Percentiles rank a stretch among this genome's conserved stretches.
Conservation (phyloP, 2,329 filamentous ascomycete species). For the Aspergillus glaucus region DNA sequence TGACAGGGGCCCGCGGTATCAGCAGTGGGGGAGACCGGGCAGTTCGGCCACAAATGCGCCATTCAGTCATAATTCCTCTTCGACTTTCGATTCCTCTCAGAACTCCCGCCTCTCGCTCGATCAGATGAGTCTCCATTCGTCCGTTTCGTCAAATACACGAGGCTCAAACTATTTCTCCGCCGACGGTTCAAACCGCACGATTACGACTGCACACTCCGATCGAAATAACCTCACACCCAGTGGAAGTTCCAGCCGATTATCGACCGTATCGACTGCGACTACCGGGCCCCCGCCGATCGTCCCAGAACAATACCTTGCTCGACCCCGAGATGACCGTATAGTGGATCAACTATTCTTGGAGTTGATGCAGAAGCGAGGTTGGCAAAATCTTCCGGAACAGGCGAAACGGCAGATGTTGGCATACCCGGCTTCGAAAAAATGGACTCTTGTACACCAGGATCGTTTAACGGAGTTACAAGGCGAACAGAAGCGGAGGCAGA, state of each 20-base stretch:
- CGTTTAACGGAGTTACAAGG: constrained; percentile 88
- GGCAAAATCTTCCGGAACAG: constrained; percentile 94
- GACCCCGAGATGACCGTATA: constrained; percentile 56
- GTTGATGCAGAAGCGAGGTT: constrained; percentile 95
- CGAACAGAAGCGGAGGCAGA: constrained; percentile 79
- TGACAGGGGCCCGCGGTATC: constrained; percentile 63
- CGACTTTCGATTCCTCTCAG: constrained; percentile 45
- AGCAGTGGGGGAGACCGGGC: constrained; percentile 65
- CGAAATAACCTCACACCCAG: constrained; percentile 23
- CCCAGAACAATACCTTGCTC: constrained; percentile 35
- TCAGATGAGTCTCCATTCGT: constrained; percentile 59
- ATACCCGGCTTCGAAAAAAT: constrained; percentile 91
- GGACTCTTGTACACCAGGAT: constrained; percentile 95
- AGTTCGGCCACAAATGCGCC: constrained; percentile 51
- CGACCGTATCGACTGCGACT: constrained; percentile 22
- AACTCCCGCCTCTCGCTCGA: constrained; percentile 56
- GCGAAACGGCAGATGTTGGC: constrained; percentile 92
- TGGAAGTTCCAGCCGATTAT: constrained; percentile 22
- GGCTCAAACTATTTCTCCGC: constrained; percentile 52
- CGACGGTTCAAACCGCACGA: constrained; percentile 43
- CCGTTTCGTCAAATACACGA: constrained; percentile 53
- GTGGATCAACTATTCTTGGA: constrained; percentile 89
- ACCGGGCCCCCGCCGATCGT: constrained; percentile 23
- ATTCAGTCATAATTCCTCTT: constrained; percentile 55
- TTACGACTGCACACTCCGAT: constrained; percentile 34